These are phyloP conservation scores for Monosporascus ibericus DNA, from an alignment of 2,329 filamentous ascomycete genomes.

Conservation along the genomic window DNA sequence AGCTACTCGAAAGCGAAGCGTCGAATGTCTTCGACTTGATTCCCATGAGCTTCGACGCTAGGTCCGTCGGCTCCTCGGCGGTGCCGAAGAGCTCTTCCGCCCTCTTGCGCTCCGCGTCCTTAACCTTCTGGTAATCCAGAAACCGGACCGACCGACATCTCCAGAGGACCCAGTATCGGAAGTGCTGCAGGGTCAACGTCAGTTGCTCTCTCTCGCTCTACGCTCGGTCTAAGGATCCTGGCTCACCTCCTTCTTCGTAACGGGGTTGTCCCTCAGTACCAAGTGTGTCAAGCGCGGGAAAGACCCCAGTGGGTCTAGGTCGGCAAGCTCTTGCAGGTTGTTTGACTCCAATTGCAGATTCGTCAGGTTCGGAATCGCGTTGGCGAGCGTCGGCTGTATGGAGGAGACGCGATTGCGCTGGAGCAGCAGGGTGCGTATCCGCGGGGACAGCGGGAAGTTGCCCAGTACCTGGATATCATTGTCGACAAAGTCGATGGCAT, in stretches of 20 bases:
- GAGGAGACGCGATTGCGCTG: conserved; percentile 81
- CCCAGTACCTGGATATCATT: conserved; percentile 87
- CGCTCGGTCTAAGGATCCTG: too few species aligned
- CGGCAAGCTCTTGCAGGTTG: conserved; percentile 74
- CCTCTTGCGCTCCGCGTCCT: conserved; percentile 71
- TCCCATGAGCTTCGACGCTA: conserved; percentile 80
- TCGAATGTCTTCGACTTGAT: conserved; percentile 75
- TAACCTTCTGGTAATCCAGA: conserved; percentile 88
- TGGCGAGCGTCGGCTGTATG: conserved; percentile 70
- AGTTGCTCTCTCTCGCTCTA: too few species aligned
- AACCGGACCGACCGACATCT: conserved; percentile 79
- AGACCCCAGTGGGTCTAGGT: conserved; percentile 71
- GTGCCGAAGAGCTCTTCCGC: conserved; percentile 82
- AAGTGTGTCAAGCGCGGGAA: conserved; percentile 72
- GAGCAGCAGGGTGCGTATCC: conserved; percentile 80
- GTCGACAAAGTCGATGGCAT: conserved; percentile 96
- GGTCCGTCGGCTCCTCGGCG: conserved; percentile 65
- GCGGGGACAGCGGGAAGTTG: conserved; percentile 88
- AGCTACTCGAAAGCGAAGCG: conserved; percentile 33
- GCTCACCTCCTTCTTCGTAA: conserved; percentile 83
- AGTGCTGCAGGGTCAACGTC: conserved; percentile 57
- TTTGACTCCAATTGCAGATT: conserved; percentile 82
- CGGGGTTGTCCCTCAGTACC: conserved; percentile 78
- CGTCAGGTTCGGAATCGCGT: conserved; percentile 72
- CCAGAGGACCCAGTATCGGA: conserved; percentile 89